phyloP scores from a whole-genome alignment of 768 basidiomycete genomes.

The Neoboletus brunneissimus region DNA sequence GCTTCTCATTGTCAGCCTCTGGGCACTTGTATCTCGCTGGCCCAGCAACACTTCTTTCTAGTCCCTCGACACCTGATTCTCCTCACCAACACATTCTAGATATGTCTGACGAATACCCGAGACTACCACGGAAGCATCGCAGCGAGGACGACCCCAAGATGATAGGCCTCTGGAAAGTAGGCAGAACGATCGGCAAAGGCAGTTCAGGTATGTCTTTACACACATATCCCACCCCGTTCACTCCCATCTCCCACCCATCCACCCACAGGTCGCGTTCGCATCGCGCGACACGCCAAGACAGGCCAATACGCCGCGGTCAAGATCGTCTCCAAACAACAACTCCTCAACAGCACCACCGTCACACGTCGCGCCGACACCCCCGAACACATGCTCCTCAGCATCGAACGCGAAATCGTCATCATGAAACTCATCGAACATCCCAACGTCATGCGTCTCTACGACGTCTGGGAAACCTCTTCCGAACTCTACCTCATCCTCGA shows the following conservation, averaged over 20 bases:
- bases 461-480: conserved; percentile 93
- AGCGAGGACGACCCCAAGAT: conserved; percentile 52
- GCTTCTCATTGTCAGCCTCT: conserved; percentile 20
- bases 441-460: conserved; percentile 90
- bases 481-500: conserved; percentile 92
- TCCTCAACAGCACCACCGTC: conserved; percentile 58
- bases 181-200: conserved; percentile 79
- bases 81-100: conserved; percentile 21
- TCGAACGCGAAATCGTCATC: conserved; percentile 93
- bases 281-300: conserved; percentile 84
- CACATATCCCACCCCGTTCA: background rate
- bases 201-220: conserved; percentile 57
- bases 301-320: conserved; percentile 92
- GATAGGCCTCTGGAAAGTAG: conserved; percentile 82
- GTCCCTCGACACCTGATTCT: background rate
- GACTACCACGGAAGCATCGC: conserved; percentile 29
- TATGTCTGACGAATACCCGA: conserved; percentile 30
- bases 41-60: background rate
- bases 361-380: conserved; percentile 63
- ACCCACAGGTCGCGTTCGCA: conserved; percentile 75
- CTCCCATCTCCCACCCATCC: background rate
- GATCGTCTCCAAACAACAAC: conserved; percentile 77
- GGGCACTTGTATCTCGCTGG: background rate
- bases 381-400: conserved; percentile 73
- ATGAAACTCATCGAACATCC: conserved; percentile 98